These are phyloP conservation scores for Raphanus sativus DNA, from an alignment of 345 rosid genomes.

Conservation along the genomic window DNA sequence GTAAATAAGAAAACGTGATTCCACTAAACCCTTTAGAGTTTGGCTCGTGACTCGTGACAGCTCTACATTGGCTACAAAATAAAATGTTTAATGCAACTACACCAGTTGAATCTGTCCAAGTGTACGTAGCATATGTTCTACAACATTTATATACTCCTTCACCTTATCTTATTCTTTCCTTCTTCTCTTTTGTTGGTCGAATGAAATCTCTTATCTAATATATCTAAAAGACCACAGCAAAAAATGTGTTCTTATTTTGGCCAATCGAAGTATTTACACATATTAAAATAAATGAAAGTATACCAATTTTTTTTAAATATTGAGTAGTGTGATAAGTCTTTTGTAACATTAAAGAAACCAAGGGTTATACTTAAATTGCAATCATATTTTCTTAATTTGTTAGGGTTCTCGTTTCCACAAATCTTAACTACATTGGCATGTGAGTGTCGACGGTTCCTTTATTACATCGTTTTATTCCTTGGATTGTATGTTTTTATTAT, in stretches of 20 bases:
- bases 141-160: not conserved
- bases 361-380: not conserved
- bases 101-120: constrained; percentile 22
- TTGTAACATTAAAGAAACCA: not conserved
- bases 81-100: constrained; percentile 9
- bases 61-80: constrained; percentile 15
- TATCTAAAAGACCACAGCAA: not conserved
- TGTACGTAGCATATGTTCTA: constrained; percentile 3
- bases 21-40: constrained; percentile 20
- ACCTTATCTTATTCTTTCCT: constrained; percentile 26
- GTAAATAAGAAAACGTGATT: constrained; percentile 23
- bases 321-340: not conserved
- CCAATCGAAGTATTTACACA: not conserved
- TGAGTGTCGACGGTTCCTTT: constrained; percentile 25
- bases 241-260: not conserved
- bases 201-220: constrained; percentile 14
- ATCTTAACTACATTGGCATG: constrained; percentile 4
- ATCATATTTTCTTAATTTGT: not conserved
- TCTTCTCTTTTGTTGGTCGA: constrained; percentile 26
- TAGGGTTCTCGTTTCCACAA: constrained; percentile 31
- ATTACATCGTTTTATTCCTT: not conserved
- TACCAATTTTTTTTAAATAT: not conserved
- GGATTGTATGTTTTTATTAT: not conserved
- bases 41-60: constrained; percentile 33
- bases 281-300: not conserved